Evolutionary conservation across 164 flowering plant genomes (phyloP).

Genomic region (grape (Vitis vinifera)): DNA sequence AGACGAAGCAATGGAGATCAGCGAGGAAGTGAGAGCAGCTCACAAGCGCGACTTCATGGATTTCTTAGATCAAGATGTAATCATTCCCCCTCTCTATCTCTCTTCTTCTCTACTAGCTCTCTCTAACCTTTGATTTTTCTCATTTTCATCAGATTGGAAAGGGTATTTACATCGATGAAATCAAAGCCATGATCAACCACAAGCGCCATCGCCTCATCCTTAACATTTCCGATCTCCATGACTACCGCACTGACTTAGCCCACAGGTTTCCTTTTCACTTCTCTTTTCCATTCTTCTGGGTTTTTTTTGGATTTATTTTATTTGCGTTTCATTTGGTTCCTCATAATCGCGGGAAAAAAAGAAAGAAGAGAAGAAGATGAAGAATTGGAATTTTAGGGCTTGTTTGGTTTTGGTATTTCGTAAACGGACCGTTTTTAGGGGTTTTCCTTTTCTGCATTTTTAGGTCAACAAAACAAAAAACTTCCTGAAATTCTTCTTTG

Average conservation of each 20-base stretch:
- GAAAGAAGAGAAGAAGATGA: too few relatives aligned
- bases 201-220: slow-evolving; percentile 66
- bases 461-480: too few relatives aligned
- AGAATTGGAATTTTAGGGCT: too few relatives aligned
- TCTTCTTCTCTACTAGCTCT: not conserved
- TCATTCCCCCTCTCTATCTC: not conserved
- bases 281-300: not conserved
- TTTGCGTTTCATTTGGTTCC: too few relatives aligned
- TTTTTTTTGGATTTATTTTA: not conserved
- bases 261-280: slow-evolving; percentile 41
- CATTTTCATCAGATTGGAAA: slow-evolving; percentile 30
- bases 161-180: slow-evolving; percentile 56
- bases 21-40: slow-evolving; percentile 61
- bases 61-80: slow-evolving; percentile 74
- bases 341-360: too few relatives aligned
- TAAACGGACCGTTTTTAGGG: too few relatives aligned
- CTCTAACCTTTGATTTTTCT: not conserved
- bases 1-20: slow-evolving; percentile 52
- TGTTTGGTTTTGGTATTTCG: too few relatives aligned
- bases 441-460: too few relatives aligned
- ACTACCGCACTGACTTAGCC: slow-evolving; percentile 54
- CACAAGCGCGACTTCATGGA: slow-evolving; percentile 69
- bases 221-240: slow-evolving; percentile 74
- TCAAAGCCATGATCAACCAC: slow-evolving; percentile 62
- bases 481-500: too few relatives aligned